These are phyloP conservation scores for Jackrogersella minutella DNA, from an alignment of 495 filamentous ascomycete species.

Conservation along the genomic window DNA sequence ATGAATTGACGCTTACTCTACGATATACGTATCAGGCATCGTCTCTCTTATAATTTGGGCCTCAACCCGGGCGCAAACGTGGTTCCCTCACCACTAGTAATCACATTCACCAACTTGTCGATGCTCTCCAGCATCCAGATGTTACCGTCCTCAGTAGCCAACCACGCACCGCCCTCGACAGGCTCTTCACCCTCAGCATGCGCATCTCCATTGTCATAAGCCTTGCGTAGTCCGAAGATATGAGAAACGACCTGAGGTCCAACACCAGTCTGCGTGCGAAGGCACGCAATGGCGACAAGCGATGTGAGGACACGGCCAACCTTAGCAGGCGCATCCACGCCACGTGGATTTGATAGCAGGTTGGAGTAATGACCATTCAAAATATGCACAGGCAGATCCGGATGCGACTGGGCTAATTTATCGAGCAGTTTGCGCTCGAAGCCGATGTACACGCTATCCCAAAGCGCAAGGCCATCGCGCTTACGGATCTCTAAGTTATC, in stretches of 20 bases:
- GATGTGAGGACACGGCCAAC: constrained; percentile 71
- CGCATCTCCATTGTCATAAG: constrained; percentile 68
- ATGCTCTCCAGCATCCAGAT: constrained; percentile 74
- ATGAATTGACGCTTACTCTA: neutral
- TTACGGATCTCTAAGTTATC: constrained; percentile 62
- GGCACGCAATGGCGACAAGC: constrained; percentile 71
- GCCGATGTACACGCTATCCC: constrained; percentile 76
- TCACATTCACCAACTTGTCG: constrained; percentile 70
- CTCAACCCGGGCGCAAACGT: constrained; percentile 66
- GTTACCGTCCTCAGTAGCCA: constrained; percentile 76
- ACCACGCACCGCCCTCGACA: constrained; percentile 64
- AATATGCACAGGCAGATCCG: constrained; percentile 81
- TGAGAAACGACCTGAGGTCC: constrained; percentile 80
- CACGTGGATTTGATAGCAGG: constrained; percentile 68
- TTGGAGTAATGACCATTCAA: constrained; percentile 74
- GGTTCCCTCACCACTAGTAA: constrained; percentile 64
- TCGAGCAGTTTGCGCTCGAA: constrained; percentile 72
- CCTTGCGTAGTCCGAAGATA: constrained; percentile 76
- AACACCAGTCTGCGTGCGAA: constrained; percentile 78
- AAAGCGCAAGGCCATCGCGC: constrained; percentile 66
- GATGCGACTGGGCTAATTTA: constrained; percentile 71
- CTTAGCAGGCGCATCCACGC: constrained; percentile 31
- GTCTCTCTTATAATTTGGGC: constrained; percentile 55
- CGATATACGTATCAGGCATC: neutral
- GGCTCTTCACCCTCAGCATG: constrained; percentile 59